phyloP scores from a whole-genome alignment of 805 yeast genomes.

The Yarrowia bubula region DNA sequence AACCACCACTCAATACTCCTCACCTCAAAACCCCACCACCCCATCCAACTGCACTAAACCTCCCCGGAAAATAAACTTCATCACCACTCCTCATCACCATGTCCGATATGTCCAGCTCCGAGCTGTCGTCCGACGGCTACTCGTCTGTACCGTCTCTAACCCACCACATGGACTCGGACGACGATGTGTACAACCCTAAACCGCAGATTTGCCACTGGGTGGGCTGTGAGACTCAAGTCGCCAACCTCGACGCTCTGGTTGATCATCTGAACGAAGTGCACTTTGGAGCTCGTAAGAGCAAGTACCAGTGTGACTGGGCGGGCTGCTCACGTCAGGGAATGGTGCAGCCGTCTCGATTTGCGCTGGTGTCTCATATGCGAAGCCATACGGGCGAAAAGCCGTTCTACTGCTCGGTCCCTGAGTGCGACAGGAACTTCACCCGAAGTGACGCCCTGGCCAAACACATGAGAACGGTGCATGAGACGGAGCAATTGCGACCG shows the following conservation, averaged over 20 bases:
- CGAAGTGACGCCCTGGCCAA: constrained; percentile 61
- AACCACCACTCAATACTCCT: not conserved
- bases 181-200: constrained; percentile 33
- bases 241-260: constrained; percentile 43
- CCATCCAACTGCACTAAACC: not conserved
- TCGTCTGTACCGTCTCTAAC: constrained; percentile 30
- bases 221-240: constrained; percentile 39
- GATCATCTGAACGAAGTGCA: constrained; percentile 45
- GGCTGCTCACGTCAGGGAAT: constrained; percentile 54
- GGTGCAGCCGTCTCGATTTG: constrained; percentile 54
- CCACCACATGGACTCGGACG: constrained; percentile 29
- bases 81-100: not conserved
- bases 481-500: constrained; percentile 37
- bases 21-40: not conserved
- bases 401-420: constrained; percentile 62
- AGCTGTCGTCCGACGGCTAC: constrained; percentile 25
- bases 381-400: constrained; percentile 69
- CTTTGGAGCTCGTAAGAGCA: constrained; percentile 39
- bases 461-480: constrained; percentile 63
- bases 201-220: constrained; percentile 43
- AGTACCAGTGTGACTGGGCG: constrained; percentile 61
- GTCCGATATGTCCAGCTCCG: constrained; percentile 9
- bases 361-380: constrained; percentile 60
- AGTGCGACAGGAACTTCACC: constrained; percentile 59
- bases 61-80: not conserved